phyloP scores from a whole-genome alignment of 371 early-diverging fungal species.

The Funneliformis caledonium region DNA sequence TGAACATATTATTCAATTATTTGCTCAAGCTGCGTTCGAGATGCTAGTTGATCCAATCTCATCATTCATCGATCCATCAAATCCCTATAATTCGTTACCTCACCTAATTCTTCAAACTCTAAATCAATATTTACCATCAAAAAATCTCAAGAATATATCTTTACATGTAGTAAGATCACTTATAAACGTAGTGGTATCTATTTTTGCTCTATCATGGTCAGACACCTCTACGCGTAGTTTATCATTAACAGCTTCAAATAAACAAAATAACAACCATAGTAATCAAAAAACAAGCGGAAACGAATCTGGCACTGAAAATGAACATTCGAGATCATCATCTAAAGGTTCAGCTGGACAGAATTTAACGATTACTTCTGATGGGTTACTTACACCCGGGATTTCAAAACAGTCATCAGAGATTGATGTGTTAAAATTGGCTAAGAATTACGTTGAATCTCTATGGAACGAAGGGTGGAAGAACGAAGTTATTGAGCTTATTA shows the following conservation, averaged over 20 bases:
- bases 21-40: conserved; percentile 33
- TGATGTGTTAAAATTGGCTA: conserved; percentile 15
- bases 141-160: conserved; percentile 17
- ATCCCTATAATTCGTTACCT: conserved; percentile 11
- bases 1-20: conserved; percentile 35
- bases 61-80: neutral
- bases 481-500: conserved; percentile 34
- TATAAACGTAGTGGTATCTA: conserved; percentile 19
- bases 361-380: neutral
- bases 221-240: neutral
- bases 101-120: conserved; percentile 13
- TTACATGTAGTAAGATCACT: conserved; percentile 27
- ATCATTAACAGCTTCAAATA: neutral
- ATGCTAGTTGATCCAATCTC: conserved; percentile 15
- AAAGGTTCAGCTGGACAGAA: neutral
- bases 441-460: conserved; percentile 27
- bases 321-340: neutral
- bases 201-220: conserved; percentile 16
- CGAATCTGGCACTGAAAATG: neutral
- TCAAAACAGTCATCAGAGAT: conserved; percentile 1
- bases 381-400: neutral
- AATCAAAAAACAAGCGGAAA: neutral
- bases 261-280: neutral
- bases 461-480: conserved; percentile 37
- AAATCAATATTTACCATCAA: conserved; percentile 5